These are phyloP conservation scores for Backusella liffmaniae DNA, from an alignment of 192 early-diverging fungal genomes.

Conservation along the genomic window DNA sequence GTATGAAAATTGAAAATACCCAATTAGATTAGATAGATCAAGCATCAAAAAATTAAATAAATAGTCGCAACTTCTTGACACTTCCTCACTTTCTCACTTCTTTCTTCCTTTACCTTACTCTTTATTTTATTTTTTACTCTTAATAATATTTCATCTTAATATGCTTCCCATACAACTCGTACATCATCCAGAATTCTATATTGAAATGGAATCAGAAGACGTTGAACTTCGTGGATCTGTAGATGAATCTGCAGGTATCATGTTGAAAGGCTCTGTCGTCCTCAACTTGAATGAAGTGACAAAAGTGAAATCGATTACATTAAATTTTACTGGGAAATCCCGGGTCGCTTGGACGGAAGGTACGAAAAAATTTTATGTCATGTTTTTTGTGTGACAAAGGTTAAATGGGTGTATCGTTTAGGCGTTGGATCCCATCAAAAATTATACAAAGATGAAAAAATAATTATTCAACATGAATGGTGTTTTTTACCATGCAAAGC, in stretches of 20 bases:
- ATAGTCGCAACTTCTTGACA: not conserved
- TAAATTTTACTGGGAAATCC: conserved; percentile 54
- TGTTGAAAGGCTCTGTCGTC: conserved; percentile 54
- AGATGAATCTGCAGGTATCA: conserved; percentile 42
- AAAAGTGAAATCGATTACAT: conserved; percentile 48
- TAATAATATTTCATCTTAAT: not conserved
- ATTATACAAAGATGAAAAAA: conserved; percentile 33
- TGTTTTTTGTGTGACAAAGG: not conserved
- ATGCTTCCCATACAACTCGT: conserved; percentile 29
- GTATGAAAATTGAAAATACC: not conserved
- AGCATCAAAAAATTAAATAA: not conserved
- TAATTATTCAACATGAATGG: conserved; percentile 58
- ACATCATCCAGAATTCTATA: conserved; percentile 31
- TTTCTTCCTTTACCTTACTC: not conserved
- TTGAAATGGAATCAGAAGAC: conserved; percentile 34
- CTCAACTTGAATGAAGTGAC: conserved; percentile 49
- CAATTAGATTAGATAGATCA: not conserved
- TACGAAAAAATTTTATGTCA: not conserved
- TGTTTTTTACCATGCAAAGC: conserved; percentile 46
- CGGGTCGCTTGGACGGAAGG: conserved; percentile 50
- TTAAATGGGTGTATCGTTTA: not conserved
- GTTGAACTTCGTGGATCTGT: conserved; percentile 38
- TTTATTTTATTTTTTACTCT: not conserved
- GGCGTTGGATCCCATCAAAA: conserved; percentile 30
- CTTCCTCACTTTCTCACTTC: not conserved